Base-by-base conservation (phyloP, 2,329 filamentous ascomycete genomes). In the Curvularia sp. region DNA sequence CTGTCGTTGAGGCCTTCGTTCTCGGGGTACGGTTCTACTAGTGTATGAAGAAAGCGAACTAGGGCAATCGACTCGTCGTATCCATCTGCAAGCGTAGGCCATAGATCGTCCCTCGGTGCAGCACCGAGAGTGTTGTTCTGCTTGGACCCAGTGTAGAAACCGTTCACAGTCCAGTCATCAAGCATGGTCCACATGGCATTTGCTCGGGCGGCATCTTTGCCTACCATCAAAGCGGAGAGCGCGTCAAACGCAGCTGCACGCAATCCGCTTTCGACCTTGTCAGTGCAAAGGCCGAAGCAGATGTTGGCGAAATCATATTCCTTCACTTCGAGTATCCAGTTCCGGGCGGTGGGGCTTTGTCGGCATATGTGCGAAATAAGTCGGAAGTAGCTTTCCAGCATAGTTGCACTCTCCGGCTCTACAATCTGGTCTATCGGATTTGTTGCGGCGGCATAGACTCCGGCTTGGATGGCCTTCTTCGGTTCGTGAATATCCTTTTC, bases 371-470 rank as follows among this genome's bases (percentile, higher is more conserved):
- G 92, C 3, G 92, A 87, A 68, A 97, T 90, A 5, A 99, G 84
- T 30, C 94, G 88, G 52, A 99, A 83, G 74, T 98, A 98, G 67
- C 92, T 94, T 73, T 97, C 93, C 28, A 99, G 83, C 92, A 99
- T 97, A 78, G 97, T 91, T n/a, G 90, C 89, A 41, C 92, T 96
- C 76, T 99, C 96, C 4, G 93, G 91, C 73, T 97, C 94, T 28
- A 96, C 93, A 60, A 92, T 88, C 55, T 79, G 78, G 39, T 77
- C 78, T n/a, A 72, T 72, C 49, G 68, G 69, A 43, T 73, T 75
- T 57, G 70, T 74, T 38, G 72, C 60, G 30, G 70, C 66, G 6
- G 73, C 63, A 49, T 73, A 85, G 81, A 46, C 86, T 81, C 74
- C 91, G 89, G 47, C 85, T 84, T 53, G 84, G 76, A 60, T 88